Evolutionary conservation across 305 asterid genomes (phyloP).

Genomic region (Ajuga reptans): DNA sequence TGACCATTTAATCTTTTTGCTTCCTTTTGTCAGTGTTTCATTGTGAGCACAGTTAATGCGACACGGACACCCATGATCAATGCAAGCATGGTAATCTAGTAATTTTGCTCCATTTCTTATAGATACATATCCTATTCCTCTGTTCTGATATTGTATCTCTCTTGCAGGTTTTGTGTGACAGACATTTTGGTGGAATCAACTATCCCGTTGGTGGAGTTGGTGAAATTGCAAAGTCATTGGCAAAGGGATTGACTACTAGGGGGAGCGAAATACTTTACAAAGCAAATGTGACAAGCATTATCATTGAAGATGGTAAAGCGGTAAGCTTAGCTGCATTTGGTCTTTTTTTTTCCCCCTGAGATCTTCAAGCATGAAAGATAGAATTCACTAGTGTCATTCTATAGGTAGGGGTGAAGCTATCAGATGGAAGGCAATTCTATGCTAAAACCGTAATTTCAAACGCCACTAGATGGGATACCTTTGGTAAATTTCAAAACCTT

Average conservation of each 20-base stretch:
- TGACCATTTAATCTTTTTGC: neutral
- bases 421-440: conserved; percentile 71
- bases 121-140: neutral
- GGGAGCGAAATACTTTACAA: conserved; percentile 75
- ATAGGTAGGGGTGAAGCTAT: conserved; percentile 88
- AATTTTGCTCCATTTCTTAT: conserved; percentile 10
- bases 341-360: neutral
- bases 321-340: conserved; percentile 40
- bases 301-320: conserved; percentile 64
- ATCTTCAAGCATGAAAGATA: conserved; percentile 13
- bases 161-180: conserved; percentile 80
- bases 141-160: conserved; percentile 23
- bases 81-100: conserved; percentile 83
- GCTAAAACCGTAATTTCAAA: conserved; percentile 86
- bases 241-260: conserved; percentile 61
- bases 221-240: conserved; percentile 82
- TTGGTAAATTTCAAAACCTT: conserved; percentile 47
- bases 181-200: conserved; percentile 98
- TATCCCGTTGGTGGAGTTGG: conserved; percentile 98
- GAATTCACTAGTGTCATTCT: conserved; percentile 23
- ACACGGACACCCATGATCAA: conserved; percentile 89
- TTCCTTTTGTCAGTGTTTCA: conserved; percentile 65
- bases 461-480: conserved; percentile 99
- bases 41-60: conserved; percentile 92
- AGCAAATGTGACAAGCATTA: conserved; percentile 75